Conservation (phyloP, 2,329 filamentous ascomycete genomes). For the Aspergillus sojae region DNA sequence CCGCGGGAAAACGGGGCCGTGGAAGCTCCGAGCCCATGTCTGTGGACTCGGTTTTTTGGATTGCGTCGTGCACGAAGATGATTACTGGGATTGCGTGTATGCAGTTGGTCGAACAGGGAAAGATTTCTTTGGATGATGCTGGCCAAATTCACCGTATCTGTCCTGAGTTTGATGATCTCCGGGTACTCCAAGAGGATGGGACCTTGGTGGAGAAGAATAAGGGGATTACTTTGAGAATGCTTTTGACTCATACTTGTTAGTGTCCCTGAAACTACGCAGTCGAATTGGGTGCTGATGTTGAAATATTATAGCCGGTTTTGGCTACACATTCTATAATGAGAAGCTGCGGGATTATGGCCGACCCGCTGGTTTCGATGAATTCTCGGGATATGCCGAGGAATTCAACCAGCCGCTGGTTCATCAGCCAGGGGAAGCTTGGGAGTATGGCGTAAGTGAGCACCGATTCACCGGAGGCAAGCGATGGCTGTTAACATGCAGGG, state of each 20-base stretch:
- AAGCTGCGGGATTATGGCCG: conserved; percentile 50
- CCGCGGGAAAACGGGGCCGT: conserved; percentile 52
- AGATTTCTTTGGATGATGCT: conserved; percentile 45
- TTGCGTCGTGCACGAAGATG: conserved; percentile 56
- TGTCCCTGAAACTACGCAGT: too few relatives aligned
- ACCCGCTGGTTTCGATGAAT: conserved; percentile 60
- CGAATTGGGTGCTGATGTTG: too few relatives aligned
- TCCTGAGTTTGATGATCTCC: conserved; percentile 47
- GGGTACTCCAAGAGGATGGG: conserved; percentile 44
- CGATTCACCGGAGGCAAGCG: background rate
- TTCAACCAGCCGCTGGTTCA: conserved; percentile 60
- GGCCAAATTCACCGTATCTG: conserved; percentile 42
- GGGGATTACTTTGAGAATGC: conserved; percentile 59
- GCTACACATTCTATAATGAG: conserved; percentile 59
- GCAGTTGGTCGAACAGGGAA: conserved; percentile 51
- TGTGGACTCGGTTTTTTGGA: conserved; percentile 63
- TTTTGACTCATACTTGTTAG: conserved; percentile 56
- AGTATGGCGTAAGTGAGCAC: conserved; percentile 55
- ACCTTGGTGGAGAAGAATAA: conserved; percentile 47
- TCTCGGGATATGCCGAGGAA: conserved; percentile 57
- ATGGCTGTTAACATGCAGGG: background rate
- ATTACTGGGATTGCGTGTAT: conserved; percentile 49
- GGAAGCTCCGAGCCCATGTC: conserved; percentile 55
- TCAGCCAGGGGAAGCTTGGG: conserved; percentile 65
- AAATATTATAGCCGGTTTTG: conserved; percentile 55